phyloP scores from a whole-genome alignment of 805 yeast species.

The Scheffersomyces lignosus region DNA sequence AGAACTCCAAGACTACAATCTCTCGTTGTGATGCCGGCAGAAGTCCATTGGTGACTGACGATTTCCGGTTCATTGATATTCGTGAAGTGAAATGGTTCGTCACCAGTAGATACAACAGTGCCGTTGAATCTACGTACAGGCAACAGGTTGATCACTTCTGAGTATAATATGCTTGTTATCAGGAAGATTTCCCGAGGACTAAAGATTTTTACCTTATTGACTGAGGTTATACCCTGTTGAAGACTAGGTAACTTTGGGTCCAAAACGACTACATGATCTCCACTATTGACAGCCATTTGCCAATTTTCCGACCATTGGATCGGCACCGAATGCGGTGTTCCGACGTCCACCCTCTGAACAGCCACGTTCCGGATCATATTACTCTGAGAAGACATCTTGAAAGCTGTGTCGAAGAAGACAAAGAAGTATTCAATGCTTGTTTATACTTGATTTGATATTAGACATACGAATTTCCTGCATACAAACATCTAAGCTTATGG shows the following conservation, averaged over 20 bases:
- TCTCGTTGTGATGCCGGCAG: slow-evolving; percentile 19
- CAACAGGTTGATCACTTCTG: slow-evolving; percentile 25
- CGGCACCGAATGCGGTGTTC: slow-evolving; percentile 18
- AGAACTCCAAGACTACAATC: slow-evolving; percentile 34
- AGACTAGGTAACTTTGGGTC: slow-evolving; percentile 39
- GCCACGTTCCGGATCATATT: slow-evolving; percentile 3
- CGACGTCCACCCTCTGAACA: slow-evolving; percentile 7
- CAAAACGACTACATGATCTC: slow-evolving; percentile 30
- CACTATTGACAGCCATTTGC: slow-evolving; percentile 38
- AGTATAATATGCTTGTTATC: slow-evolving; percentile 22
- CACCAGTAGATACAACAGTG: slow-evolving; percentile 23
- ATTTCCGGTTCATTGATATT: slow-evolving; percentile 34
- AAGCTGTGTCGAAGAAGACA: no score
- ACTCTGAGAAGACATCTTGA: background rate
- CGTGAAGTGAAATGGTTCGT: slow-evolving; percentile 28
- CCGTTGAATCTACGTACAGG: slow-evolving; percentile 31
- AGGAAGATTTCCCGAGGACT: slow-evolving; percentile 28
- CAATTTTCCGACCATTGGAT: slow-evolving; percentile 35
- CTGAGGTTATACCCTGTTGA: slow-evolving; percentile 22
- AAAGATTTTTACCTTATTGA: slow-evolving; percentile 14
- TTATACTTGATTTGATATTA: slow-evolving; percentile 1
- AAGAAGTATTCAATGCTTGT: no score
- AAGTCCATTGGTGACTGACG: slow-evolving; percentile 37
- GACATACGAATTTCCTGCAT: slow-evolving; percentile 3
- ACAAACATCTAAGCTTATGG: no score